Percentiles rank a stretch among this genome's conserved stretches.
Conservation (phyloP, 1,284 basidiomycete species). For the Trichosporon ovoides region DNA sequence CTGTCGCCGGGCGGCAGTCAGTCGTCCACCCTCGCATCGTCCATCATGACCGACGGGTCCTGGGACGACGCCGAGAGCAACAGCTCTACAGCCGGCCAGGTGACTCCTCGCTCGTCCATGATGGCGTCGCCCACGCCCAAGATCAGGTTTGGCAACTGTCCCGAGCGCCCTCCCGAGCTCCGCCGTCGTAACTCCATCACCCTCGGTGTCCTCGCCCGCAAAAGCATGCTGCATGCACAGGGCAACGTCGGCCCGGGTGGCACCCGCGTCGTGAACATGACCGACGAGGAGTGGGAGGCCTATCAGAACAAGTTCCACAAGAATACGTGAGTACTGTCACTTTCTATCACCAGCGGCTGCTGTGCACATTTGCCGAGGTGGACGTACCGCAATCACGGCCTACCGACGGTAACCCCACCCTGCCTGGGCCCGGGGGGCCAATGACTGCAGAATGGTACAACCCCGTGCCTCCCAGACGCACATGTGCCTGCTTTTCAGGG, state of each 20-base stretch:
- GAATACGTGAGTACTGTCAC: constrained; percentile 31
- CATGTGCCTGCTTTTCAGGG: constrained; percentile 1
- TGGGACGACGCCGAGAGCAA: not conserved
- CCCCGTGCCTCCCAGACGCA: not conserved
- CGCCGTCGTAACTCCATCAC: constrained; percentile 43
- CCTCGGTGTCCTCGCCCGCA: constrained; percentile 42
- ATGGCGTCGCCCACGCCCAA: constrained; percentile 3
- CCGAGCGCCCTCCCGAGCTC: constrained; percentile 35
- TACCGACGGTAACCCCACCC: not conserved
- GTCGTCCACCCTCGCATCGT: not conserved
- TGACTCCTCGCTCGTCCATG: constrained; percentile 12
- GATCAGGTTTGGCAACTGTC: constrained; percentile 20
- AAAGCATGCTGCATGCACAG: constrained; percentile 37
- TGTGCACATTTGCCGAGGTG: not conserved
- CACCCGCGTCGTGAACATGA: constrained; percentile 35
- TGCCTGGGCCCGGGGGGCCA: not conserved
- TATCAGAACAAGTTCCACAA: constrained; percentile 36
- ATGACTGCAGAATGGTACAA: not conserved
- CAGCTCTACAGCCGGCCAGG: not conserved
- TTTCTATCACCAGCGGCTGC: not conserved
- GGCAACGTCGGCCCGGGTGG: constrained; percentile 15
- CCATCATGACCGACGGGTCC: not conserved
- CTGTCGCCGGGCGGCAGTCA: constrained; percentile 1
- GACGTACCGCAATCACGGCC: not conserved
- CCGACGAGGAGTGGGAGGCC: constrained; percentile 44